Conservation (phyloP, 768 basidiomycete species). For the Leccinum imitatum region DNA sequence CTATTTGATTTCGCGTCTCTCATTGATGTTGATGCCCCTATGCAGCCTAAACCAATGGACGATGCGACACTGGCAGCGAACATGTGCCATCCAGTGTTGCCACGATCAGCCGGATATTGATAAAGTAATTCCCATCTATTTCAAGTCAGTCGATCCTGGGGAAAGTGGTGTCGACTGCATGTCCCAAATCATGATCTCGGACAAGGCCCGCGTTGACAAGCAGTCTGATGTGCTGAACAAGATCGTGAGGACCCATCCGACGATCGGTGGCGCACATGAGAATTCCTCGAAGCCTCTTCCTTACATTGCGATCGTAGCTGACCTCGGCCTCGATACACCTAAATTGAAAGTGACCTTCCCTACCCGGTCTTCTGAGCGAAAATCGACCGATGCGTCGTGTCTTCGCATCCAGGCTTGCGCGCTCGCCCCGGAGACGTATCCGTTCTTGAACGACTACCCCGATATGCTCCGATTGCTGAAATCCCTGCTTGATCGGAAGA, state of each 20-base stretch:
- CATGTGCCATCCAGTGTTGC: too few relatives aligned
- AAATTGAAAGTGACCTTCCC: not conserved
- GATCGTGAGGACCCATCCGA: not conserved
- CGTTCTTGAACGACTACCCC: not conserved
- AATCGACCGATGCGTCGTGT: not conserved
- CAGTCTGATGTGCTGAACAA: not conserved
- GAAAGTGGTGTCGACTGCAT: not conserved
- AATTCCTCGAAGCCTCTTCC: not conserved
- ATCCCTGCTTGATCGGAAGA: too few relatives aligned
- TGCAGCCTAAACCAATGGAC: too few relatives aligned
- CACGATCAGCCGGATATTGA: too few relatives aligned
- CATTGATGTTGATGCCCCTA: too few relatives aligned
- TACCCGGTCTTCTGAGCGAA: not conserved
- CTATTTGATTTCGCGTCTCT: too few relatives aligned
- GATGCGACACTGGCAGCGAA: too few relatives aligned
- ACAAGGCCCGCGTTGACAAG: not conserved
- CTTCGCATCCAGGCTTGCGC: not conserved
- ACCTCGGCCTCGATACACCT: not conserved
- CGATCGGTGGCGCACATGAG: not conserved
- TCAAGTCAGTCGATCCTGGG: too few relatives aligned
- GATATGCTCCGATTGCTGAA: too few relatives aligned
- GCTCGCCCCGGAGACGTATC: not conserved
- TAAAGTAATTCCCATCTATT: too few relatives aligned
- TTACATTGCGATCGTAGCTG: not conserved
- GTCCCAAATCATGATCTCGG: not conserved